Conservation (phyloP, 164 flowering plant species). For the Echeveria elegans region DNA sequence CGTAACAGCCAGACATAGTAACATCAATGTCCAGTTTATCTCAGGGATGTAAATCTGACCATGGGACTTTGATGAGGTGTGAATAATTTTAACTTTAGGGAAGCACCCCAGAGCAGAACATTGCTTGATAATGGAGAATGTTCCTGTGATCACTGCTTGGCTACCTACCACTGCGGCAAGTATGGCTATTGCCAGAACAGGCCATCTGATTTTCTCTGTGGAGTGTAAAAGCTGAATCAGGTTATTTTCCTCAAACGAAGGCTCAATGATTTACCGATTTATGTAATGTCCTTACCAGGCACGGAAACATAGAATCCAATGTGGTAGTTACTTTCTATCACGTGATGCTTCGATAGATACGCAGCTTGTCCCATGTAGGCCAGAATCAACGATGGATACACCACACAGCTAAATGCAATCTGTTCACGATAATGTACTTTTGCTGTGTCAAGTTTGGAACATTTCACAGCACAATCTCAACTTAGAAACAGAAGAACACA, state of each 20-base stretch:
- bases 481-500: too few species aligned
- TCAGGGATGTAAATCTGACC: conserved; percentile 74
- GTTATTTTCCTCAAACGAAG: not conserved
- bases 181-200: conserved; percentile 53
- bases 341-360: conserved; percentile 62
- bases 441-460: not conserved
- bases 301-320: conserved; percentile 73
- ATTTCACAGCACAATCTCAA: too few species aligned
- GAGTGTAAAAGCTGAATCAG: not conserved
- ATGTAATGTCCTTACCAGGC: conserved; percentile 40
- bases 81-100: conserved; percentile 54
- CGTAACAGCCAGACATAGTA: conserved; percentile 58
- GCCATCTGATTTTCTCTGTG: conserved; percentile 50
- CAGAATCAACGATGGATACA: conserved; percentile 67
- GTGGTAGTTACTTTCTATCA: conserved; percentile 27
- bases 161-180: conserved; percentile 68
- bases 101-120: conserved; percentile 61
- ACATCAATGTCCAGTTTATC: conserved; percentile 63
- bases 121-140: conserved; percentile 70
- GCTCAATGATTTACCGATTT: not conserved
- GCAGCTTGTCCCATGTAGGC: conserved; percentile 95
- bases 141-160: conserved; percentile 70
- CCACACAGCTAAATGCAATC: conserved; percentile 64
- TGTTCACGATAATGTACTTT: conserved; percentile 19
- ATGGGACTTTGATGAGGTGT: conserved; percentile 52